Base-by-base conservation (phyloP, 495 filamentous ascomycete genomes). In the Lineolata rhizophorae region DNA sequence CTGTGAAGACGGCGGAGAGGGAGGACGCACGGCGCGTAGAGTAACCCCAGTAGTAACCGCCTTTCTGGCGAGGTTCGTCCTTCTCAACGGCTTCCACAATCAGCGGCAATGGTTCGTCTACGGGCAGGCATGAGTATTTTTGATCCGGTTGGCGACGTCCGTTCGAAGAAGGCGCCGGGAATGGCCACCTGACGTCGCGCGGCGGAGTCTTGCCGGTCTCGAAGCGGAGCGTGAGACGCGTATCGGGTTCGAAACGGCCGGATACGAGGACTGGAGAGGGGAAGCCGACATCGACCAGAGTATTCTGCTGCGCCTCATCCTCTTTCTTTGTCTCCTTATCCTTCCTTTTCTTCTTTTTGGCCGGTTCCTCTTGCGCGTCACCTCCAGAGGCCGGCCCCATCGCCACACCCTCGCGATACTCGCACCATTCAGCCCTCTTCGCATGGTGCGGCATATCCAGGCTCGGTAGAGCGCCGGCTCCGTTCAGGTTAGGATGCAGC, bases 1-100 rank as follows among this genome's bases (percentile, higher is more conserved):
- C 52, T 12, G 72, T 76, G 38, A 78, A 72, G 12, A 83, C 66
- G 17, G 55, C 55, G 0, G 72, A 70, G 2, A 83, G 52, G 0
- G 61, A 64, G 1, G 47, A 34, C 12, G 67, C 65, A 20, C 55
- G 59, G 3, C 78, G 63, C 6, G 74, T 60, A 9, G 46, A 62
- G 46, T 68, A 83, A 28, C 78, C 78, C 76, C 75, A 81, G 47
- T 79, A 83, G 47, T 74, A 78, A 4, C 78, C 78, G 0, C 45
- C 60, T 30, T 76, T 64, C 18, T 69, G 63, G 19, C 77, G 58
- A 0, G 78, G 76, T 3, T 55, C 52, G 20, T 56, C 49, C 0
- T 72, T 71, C 28, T 61, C 56, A 2, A 78, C 65, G 3, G 65
- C 57, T 37, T 69, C 59, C 3, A 59, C 66, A 4, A 35, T 27